A percentile compares a stretch with the other conserved stretches of the same genome.
Conservation (phyloP, 345 rosid species). For the Arabis hirsuta region DNA sequence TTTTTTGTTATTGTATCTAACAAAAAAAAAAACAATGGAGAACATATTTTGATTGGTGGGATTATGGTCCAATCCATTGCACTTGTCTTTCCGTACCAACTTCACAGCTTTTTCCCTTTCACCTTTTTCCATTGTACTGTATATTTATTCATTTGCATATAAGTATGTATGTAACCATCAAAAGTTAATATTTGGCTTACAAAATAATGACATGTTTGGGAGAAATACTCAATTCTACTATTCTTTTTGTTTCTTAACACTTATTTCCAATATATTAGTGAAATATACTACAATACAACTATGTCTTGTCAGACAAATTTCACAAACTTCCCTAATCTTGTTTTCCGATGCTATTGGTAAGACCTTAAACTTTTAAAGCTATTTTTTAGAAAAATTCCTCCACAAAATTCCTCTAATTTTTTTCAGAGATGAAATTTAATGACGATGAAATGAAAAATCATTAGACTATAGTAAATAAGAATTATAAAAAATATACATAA, state of each 20-base stretch:
- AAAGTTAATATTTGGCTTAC: conserved; percentile 10
- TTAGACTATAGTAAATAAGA: no score
- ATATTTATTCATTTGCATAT: background rate
- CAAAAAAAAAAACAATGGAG: background rate
- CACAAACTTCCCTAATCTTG: background rate
- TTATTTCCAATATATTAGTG: background rate
- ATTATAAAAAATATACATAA: no score
- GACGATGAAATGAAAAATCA: no score
- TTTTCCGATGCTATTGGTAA: no score
- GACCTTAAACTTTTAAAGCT: no score
- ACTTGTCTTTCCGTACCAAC: conserved; percentile 35
- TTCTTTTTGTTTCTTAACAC: background rate
- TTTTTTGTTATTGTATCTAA: no score
- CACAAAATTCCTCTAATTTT: no score
- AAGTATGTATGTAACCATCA: background rate
- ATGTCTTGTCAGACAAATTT: background rate
- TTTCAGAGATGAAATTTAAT: no score
- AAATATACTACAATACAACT: background rate
- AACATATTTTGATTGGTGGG: conserved; percentile 14
- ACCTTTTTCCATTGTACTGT: conserved; percentile 6
- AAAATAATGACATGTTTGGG: conserved; percentile 22
- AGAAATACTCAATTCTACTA: background rate
- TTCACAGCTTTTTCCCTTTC: conserved; percentile 24
- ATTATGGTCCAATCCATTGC: conserved; percentile 32
- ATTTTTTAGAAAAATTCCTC: no score